Evolutionary conservation across 345 rosid species (phyloP).

Genomic region (Salix koriyanagi): DNA sequence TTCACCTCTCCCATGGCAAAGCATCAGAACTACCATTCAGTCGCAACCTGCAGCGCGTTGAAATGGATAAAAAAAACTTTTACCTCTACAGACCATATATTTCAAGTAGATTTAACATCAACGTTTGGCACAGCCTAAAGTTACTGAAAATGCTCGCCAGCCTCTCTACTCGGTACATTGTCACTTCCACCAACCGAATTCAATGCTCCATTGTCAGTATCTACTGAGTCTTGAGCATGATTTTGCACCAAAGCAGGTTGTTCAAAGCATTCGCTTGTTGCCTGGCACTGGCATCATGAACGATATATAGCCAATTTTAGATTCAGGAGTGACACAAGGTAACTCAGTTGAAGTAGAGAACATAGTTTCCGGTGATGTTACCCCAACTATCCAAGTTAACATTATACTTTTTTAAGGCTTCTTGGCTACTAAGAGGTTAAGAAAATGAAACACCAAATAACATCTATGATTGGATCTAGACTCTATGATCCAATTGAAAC

Average conservation of each 20-base stretch:
- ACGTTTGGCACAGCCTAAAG: background rate
- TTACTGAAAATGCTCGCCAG: slow-evolving; percentile 8
- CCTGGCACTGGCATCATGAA: slow-evolving; percentile 28
- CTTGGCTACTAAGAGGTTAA: background rate
- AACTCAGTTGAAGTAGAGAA: background rate
- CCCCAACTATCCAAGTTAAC: background rate
- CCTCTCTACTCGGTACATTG: slow-evolving; percentile 10
- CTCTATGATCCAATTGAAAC: background rate
- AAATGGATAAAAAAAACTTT: background rate
- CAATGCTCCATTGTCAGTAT: slow-evolving; percentile 14
- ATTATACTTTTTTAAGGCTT: background rate
- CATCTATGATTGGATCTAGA: background rate
- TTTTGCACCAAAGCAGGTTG: slow-evolving; percentile 28
- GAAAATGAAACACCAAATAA: background rate
- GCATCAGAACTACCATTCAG: slow-evolving; percentile 10
- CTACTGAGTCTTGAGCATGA: slow-evolving; percentile 23
- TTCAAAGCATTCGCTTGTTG: slow-evolving; percentile 21
- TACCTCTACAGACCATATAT: background rate
- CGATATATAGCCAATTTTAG: background rate
- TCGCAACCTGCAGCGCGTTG: slow-evolving; percentile 28
- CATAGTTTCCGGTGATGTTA: background rate
- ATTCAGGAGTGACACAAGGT: background rate
- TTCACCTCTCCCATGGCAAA: slow-evolving; percentile 2
- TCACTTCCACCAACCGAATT: slow-evolving; percentile 23
- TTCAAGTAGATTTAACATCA: background rate